Evolutionary conservation across 2,329 filamentous ascomycete species (phyloP), one percentile per base, ranked within the genome.

Genomic region (Pseudonectria buxi): DNA sequence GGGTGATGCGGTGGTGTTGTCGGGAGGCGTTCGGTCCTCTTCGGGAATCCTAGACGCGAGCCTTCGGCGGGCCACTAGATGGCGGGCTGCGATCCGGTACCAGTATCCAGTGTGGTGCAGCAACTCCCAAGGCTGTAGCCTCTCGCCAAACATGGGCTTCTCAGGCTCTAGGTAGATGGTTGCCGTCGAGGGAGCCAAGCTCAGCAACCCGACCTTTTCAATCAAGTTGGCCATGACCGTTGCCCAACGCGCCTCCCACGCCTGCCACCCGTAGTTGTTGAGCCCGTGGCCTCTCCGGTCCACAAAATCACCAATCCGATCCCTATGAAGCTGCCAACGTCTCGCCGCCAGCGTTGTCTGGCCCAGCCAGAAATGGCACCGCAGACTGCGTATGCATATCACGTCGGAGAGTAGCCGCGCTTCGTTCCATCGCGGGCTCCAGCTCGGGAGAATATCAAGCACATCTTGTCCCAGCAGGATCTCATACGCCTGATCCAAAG

Each of bases 341-440:
- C 85, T 78, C 6, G 86, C 83, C 3, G 89, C 89, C 28, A 80
- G 69, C 22, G 84, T 87, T n/a, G 83, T 81, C 46, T 88, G 80
- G 13, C 78, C 80, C 41, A 77, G 78, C 81, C 86, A 90, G 5
- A 96, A 63, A 33, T 94, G 69, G 55, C 89, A 92, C 26, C 90
- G 80, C 13, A 96, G 69, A 35, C 83, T 80, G 32, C 90, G 82
- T 34, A 95, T 75, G 1, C 86, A 80, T 45, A 94, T 76, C 10
- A 83, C 64, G 58, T 98, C 92, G 3, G 86, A 83, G 26, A 96
- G 61, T 22, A 92, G 64, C n/a, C 92, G 78, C n/a, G 86, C 87
- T 58, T 96, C 87, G 54, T 95, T 86, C 75, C 90, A 98, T 40
- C 88, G 76, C 12, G 86, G 80, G 48, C 80, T 89, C 89, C 89